Percentiles rank a stretch among this genome's conserved stretches.
These are phyloP conservation scores for Penicillium verrucosum DNA, from an alignment of 2,329 filamentous ascomycete species.

Conservation along the genomic window DNA sequence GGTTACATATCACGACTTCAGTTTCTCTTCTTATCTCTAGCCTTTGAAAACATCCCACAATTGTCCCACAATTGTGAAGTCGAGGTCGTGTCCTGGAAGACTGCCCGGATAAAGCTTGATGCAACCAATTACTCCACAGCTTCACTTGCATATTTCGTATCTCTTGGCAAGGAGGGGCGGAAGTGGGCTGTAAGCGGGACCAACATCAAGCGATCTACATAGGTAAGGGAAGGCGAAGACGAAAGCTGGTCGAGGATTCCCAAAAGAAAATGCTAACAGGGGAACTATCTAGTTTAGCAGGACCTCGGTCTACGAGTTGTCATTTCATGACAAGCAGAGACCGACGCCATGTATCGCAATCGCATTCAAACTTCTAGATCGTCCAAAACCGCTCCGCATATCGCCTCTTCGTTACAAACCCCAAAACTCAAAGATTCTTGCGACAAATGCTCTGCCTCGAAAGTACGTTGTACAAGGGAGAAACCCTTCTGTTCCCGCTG, in stretches of 20 bases:
- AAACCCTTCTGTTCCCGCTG: slow-evolving; percentile 19
- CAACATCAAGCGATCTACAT: neutral
- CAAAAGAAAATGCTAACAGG: neutral
- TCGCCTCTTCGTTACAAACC: neutral
- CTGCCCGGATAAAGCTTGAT: neutral
- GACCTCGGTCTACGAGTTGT: neutral
- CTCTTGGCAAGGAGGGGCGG: neutral
- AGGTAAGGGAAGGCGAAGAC: neutral
- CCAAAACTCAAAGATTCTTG: slow-evolving; percentile 9
- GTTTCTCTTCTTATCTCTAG: neutral
- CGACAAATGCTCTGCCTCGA: slow-evolving; percentile 18
- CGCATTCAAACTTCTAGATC: neutral
- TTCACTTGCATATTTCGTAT: neutral
- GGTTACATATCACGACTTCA: neutral
- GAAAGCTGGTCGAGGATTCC: neutral
- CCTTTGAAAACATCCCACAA: neutral
- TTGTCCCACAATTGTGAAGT: too few relatives aligned
- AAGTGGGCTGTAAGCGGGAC: neutral
- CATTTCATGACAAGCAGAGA: neutral
- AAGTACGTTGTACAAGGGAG: slow-evolving; percentile 18
- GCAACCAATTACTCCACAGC: neutral
- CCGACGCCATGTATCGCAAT: neutral
- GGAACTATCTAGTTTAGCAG: neutral
- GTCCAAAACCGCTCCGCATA: neutral
- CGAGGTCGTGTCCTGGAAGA: neutral